Percentiles rank a stretch among this genome's conserved stretches.
Conservation (phyloP, 441 rosid genomes). For the Jatropha multifida region DNA sequence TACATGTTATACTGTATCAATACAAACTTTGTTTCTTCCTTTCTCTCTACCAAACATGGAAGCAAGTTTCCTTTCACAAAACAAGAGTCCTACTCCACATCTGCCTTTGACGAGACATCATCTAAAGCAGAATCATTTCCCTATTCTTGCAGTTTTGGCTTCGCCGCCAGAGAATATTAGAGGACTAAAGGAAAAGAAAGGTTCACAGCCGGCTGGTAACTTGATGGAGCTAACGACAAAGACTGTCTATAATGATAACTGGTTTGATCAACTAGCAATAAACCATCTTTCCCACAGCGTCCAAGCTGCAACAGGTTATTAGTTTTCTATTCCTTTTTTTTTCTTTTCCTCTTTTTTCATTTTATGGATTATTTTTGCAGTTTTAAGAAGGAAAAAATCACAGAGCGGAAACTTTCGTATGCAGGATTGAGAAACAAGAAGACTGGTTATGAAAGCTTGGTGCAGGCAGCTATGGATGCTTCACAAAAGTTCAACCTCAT, state of each 20-base stretch:
- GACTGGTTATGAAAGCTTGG: slow-evolving; percentile 70
- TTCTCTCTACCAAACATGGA: slow-evolving; percentile 33
- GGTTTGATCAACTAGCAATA: slow-evolving; percentile 63
- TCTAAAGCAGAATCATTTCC: slow-evolving; percentile 19
- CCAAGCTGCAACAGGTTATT: slow-evolving; percentile 62
- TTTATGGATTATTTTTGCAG: background rate
- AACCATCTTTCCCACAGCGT: slow-evolving; percentile 57
- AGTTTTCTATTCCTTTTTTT: background rate
- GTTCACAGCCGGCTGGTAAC: slow-evolving; percentile 16
- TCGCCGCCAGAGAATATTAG: slow-evolving; percentile 23
- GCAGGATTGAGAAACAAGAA: slow-evolving; percentile 54
- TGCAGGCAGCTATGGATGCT: slow-evolving; percentile 59
- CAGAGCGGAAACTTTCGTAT: background rate
- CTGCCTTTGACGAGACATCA: background rate
- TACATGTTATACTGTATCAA: background rate
- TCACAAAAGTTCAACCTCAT: slow-evolving; percentile 41
- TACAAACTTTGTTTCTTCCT: background rate
- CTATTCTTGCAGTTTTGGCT: slow-evolving; percentile 38
- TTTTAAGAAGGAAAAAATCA: background rate
- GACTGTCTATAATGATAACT: slow-evolving; percentile 48
- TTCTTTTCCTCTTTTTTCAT: background rate
- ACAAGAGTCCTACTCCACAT: slow-evolving; percentile 10
- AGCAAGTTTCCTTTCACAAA: slow-evolving; percentile 24
- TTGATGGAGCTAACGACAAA: slow-evolving; percentile 14
- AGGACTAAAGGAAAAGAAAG: slow-evolving; percentile 22